Base-by-base conservation (phyloP, 1,139 yeast genomes). In the Blastobotrys capitulatus region DNA sequence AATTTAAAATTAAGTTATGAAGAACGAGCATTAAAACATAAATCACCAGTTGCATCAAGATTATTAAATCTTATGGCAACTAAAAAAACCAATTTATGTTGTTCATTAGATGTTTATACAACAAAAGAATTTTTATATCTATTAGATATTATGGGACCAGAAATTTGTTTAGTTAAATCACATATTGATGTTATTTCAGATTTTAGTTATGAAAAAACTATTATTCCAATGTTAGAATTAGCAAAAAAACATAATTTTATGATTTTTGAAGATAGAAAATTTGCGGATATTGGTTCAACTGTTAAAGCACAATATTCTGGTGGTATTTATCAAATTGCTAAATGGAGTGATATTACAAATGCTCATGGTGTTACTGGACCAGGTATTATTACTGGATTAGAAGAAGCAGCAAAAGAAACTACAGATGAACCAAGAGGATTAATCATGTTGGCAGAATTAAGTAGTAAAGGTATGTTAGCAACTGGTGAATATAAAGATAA, bases 261-360 rank as follows among this genome's bases (percentile, higher is more conserved):
- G 75, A 83, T 90, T 56, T 90, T 90, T 64, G 98, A 90, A 70
- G 98, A 90, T 70, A 79, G 99, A 57, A 94, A 94, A 72, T 94
- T 94, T 69, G 98, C 98, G 27, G 99, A 94, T 68, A 94, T 94
- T 61, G 99, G 99, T n/a, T 88, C 89, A 62, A 94, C 98, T 1
- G 98, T 92, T 47, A 90, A 90, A 70, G 78, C 87, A 39, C 99
- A 94, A 69, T 94, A 92, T 69, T 73, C 84, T 38, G 87, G 95
- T 40, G 99, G 99, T 43, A 83, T 88, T 3, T 89, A 80, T 72
- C 80, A 79, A 64, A 92, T 92, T 55, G 94, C 95, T 10, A 72
- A 81, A 60, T 94, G 98, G 98, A 81, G 98, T 0, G 97, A 94
- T 63, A 87, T 94, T 54, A 90, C 97, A 46, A 94, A 94, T 66